These are phyloP conservation scores for Jacaranda copaia DNA, from an alignment of 257 asterid genomes.

Conservation along the genomic window DNA sequence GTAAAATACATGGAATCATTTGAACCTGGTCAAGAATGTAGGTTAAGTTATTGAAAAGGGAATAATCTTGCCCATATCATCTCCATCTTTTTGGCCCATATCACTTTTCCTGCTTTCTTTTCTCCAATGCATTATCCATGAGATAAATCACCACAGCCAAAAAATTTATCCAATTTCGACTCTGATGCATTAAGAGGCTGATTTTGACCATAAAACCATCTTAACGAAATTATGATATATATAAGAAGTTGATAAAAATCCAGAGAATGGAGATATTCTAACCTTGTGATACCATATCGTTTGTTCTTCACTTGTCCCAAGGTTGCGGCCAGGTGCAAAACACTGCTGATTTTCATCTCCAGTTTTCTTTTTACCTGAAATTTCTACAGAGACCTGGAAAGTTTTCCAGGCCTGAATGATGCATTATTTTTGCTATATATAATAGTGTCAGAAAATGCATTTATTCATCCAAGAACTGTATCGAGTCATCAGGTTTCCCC, in stretches of 20 bases:
- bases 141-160: background rate
- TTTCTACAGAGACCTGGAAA: background rate
- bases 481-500: conserved; percentile 42
- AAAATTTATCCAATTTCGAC: too few relatives aligned
- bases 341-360: background rate
- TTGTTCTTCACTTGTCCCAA: conserved; percentile 33
- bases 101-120: conserved; percentile 9
- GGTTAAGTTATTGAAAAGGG: conserved; percentile 40
- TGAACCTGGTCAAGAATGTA: conserved; percentile 56
- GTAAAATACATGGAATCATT: conserved; percentile 35
- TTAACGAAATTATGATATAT: too few relatives aligned
- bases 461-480: background rate
- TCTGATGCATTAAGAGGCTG: too few relatives aligned
- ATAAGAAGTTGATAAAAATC: too few relatives aligned
- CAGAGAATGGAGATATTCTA: too few relatives aligned
- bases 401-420: background rate
- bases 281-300: background rate
- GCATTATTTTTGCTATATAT: conserved; percentile 31
- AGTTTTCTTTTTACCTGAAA: background rate
- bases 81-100: conserved; percentile 34
- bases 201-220: too few relatives aligned
- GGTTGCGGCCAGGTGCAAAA: conserved; percentile 45
- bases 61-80: conserved; percentile 28
- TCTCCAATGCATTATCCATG: background rate
- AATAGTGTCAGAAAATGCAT: conserved; percentile 2